Percentiles rank a stretch among this genome's conserved stretches.
Conservation (phyloP, 805 yeast species). For the Brettanomyces custersianus region DNA sequence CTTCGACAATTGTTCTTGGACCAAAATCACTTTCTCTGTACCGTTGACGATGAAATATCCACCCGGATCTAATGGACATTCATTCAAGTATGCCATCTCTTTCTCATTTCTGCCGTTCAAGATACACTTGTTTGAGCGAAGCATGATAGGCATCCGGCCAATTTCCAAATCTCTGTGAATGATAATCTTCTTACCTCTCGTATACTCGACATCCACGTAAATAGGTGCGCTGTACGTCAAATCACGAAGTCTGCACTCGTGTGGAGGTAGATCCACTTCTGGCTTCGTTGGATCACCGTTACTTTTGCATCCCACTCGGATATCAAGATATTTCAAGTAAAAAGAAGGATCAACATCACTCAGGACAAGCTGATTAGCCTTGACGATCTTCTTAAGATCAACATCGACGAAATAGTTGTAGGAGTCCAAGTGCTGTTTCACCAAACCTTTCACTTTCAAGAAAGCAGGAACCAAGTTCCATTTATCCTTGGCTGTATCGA, state of each 20-base stretch:
- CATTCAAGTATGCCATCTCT: constrained; percentile 82
- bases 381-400: constrained; percentile 84
- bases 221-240: constrained; percentile 93
- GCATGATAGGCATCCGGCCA: constrained; percentile 98
- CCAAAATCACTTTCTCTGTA: constrained; percentile 92
- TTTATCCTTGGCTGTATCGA: constrained; percentile 88
- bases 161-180: constrained; percentile 86
- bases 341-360: constrained; percentile 97
- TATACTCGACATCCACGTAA: constrained; percentile 93
- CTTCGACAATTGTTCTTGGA: constrained; percentile 93
- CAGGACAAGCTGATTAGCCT: constrained; percentile 81
- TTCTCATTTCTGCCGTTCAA: constrained; percentile 67
- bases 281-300: constrained; percentile 34
- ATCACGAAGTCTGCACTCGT: constrained; percentile 91
- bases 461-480: constrained; percentile 97
- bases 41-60: constrained; percentile 97
- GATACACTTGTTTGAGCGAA: constrained; percentile 86
- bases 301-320: constrained; percentile 80
- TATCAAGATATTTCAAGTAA: constrained; percentile 85
- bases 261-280: constrained; percentile 74
- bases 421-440: constrained; percentile 96
- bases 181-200: constrained; percentile 88
- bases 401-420: constrained; percentile 92
- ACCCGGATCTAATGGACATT: constrained; percentile 98
- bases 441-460: constrained; percentile 88